Conservation (phyloP, 2,329 filamentous ascomycete species). For the Harringtonia lauricola region DNA sequence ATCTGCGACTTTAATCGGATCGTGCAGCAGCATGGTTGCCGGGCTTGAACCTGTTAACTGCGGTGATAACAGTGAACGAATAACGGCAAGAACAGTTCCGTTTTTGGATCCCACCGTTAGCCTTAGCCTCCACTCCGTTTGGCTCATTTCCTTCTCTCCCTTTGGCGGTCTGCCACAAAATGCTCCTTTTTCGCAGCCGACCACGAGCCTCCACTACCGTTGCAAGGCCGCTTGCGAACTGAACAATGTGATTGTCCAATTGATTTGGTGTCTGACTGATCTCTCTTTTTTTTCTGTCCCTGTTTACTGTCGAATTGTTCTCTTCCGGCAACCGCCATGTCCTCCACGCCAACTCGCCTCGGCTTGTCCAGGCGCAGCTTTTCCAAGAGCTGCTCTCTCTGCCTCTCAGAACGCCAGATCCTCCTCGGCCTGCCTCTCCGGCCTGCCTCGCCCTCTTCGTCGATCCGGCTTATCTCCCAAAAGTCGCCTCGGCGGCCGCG, state of each 20-base stretch:
- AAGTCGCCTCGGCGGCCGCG: conserved; percentile 32
- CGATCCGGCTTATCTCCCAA: conserved; percentile 26
- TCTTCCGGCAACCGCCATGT: conserved; percentile 6
- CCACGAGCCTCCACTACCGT: not conserved
- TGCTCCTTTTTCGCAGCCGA: not conserved
- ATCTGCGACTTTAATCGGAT: too few relatives aligned
- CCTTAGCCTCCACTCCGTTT: too few relatives aligned
- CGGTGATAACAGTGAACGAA: too few relatives aligned
- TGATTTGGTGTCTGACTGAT: too few relatives aligned
- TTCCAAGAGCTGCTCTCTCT: conserved; percentile 9
- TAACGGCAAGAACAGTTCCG: too few relatives aligned
- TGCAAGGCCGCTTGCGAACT: too few relatives aligned
- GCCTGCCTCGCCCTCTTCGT: conserved; percentile 3
- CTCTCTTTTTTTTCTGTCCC: not conserved
- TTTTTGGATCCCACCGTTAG: too few relatives aligned
- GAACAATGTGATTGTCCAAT: too few relatives aligned
- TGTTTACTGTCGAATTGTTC: not conserved
- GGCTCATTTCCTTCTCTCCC: too few relatives aligned
- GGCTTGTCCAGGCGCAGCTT: conserved; percentile 12
- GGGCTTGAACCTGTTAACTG: too few relatives aligned
- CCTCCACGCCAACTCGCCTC: conserved; percentile 12
- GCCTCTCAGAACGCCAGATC: conserved; percentile 11
- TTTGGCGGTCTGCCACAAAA: too few relatives aligned
- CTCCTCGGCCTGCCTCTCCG: conserved; percentile 9
- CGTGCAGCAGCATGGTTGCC: too few relatives aligned